A percentile compares a stretch with the other conserved stretches of the same genome.
Conservation (phyloP, 176 grass and related monocot species). For the Lolium rigidum region DNA sequence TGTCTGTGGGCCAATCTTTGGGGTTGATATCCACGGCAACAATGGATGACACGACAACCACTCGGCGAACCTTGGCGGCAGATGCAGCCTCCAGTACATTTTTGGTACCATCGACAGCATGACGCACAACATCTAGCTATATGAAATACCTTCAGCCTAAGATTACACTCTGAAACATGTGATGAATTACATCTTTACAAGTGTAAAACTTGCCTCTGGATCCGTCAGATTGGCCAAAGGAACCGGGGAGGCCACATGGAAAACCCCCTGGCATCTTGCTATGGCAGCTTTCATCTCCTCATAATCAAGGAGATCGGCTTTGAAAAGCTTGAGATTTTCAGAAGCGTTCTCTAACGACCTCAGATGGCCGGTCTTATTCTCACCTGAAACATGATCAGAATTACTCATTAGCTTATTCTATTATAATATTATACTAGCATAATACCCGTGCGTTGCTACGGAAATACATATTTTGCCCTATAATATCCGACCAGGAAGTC, state of each 20-base stretch:
- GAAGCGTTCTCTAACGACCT: slow-evolving; percentile 38
- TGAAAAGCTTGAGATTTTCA: slow-evolving; percentile 49
- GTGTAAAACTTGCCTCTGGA: slow-evolving; percentile 42
- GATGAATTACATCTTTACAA: not conserved
- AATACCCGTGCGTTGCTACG: no score
- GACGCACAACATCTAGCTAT: slow-evolving; percentile 36
- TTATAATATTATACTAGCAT: no score
- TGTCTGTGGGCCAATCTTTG: slow-evolving; percentile 44
- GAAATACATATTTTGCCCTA: no score
- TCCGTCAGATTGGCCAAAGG: not conserved
- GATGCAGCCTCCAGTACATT: slow-evolving; percentile 49
- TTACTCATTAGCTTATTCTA: not conserved
- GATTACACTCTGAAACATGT: not conserved
- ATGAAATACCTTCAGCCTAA: not conserved
- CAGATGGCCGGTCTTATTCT: slow-evolving; percentile 49
- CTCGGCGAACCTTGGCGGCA: slow-evolving; percentile 4
- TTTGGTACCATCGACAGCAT: slow-evolving; percentile 40
- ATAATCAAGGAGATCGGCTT: slow-evolving; percentile 56
- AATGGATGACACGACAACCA: slow-evolving; percentile 46
- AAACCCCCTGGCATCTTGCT: slow-evolving; percentile 51
- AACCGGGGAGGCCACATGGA: slow-evolving; percentile 66
- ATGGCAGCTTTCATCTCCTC: slow-evolving; percentile 29
- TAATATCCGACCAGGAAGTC: no score
- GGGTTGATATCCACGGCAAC: slow-evolving; percentile 43
- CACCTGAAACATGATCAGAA: slow-evolving; percentile 26